Evolutionary conservation across 371 early-diverging fungal species (phyloP).

Genomic region (Circinella umbellata): DNA sequence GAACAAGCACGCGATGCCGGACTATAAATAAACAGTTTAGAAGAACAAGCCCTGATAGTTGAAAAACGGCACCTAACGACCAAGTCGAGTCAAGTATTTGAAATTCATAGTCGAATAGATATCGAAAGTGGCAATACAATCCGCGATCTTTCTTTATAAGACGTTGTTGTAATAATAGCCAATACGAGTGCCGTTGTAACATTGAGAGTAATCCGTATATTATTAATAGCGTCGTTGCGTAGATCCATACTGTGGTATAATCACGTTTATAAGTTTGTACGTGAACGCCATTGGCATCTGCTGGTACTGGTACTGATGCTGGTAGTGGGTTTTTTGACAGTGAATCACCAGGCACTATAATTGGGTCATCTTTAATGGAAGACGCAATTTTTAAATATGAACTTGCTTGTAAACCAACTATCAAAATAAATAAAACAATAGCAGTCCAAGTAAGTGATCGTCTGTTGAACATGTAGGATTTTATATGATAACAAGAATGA

Average conservation of each 20-base stretch:
- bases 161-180: not conserved
- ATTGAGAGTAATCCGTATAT: not conserved
- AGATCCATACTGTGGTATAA: constrained; percentile 8
- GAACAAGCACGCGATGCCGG: constrained; percentile 12
- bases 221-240: not conserved
- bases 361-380: not conserved
- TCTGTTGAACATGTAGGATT: constrained; percentile 10
- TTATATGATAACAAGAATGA: not conserved
- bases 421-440: constrained; percentile 6
- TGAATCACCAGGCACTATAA: not conserved
- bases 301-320: not conserved
- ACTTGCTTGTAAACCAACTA: constrained; percentile 11
- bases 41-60: not conserved
- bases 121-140: constrained; percentile 2
- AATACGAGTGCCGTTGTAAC: not conserved
- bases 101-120: not conserved
- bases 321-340: not conserved
- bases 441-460: constrained; percentile 18
- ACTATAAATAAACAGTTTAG: constrained; percentile 13
- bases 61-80: not conserved
- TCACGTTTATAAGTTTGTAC: constrained; percentile 8
- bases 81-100: not conserved
- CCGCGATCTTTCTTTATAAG: not conserved
- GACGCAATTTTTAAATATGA: constrained; percentile 14
- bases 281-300: not conserved